Conservation (phyloP, 2,329 filamentous ascomycete genomes). For the Exophiala sp. region DNA sequence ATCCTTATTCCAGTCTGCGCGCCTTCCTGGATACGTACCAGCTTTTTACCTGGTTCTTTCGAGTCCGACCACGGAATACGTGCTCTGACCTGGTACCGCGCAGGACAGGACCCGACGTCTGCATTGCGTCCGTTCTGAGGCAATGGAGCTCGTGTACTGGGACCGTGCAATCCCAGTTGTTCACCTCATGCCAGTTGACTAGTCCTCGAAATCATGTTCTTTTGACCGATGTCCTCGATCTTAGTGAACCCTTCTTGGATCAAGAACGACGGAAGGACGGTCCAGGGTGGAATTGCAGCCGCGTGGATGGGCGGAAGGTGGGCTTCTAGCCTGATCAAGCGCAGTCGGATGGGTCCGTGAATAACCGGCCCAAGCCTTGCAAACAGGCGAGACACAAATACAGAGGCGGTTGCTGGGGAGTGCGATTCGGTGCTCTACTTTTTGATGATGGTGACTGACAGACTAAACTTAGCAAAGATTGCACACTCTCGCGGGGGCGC, state of each 20-base stretch:
- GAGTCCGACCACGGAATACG: too few species aligned
- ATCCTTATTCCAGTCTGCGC: too few species aligned
- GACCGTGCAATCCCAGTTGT: too few species aligned
- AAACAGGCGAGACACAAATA: too few species aligned
- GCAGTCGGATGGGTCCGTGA: conserved; percentile 6
- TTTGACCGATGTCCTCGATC: conserved; percentile 6
- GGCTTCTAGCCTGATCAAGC: conserved; percentile 20
- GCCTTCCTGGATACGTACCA: too few species aligned
- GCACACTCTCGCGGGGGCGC: neutral
- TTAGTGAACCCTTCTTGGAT: conserved; percentile 13
- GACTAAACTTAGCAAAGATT: conserved; percentile 1
- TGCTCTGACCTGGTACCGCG: too few species aligned
- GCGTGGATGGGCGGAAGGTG: conserved; percentile 15
- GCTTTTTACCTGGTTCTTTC: too few species aligned
- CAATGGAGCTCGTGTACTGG: too few species aligned
- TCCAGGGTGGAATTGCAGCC: conserved; percentile 16
- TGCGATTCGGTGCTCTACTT: conserved; percentile 25
- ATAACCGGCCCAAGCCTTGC: conserved; percentile 11
- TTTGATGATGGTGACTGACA: conserved; percentile 36
- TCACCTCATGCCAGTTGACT: too few species aligned
- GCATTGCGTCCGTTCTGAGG: too few species aligned
- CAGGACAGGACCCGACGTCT: too few species aligned
- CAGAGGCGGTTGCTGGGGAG: too few species aligned
- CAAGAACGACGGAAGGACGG: conserved; percentile 1
- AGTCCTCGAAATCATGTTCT: conserved; percentile 12